Base-by-base conservation (phyloP, 805 yeast genomes). In the Maudiozyma saulgeensis region DNA sequence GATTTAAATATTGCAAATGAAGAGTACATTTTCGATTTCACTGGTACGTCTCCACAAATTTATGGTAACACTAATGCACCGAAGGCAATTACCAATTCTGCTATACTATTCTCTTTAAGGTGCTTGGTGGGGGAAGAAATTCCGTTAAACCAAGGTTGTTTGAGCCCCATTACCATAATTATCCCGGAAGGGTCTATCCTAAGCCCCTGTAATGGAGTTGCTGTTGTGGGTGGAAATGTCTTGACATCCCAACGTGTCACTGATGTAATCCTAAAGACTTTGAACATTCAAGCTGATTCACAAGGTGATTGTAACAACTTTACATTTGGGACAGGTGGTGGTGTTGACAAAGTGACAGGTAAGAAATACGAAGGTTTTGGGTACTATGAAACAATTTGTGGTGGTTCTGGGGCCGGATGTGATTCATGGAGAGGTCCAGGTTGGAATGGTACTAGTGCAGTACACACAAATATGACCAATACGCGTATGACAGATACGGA, bases 251-350 rank as follows among this genome's bases (percentile, higher is more conserved):
- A 93, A 67, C 76, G 97, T 57, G 81, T 93, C 44, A 89, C 96
- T 0, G 97, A 90, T 67, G 91, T 86, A 2, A 79, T 93, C 40
- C 72, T 91, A 60, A 83, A 82, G 58, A 93, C 98, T 0, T 89
- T 93, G 64, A 75, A 78, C 52, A 88, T 89, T 5, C 85, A 88
- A 71, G 97, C 97, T 2, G 96, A 89, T 55, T 89, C 97, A 1
- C 98, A 91, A 68, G 96, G 97, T 41, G 89, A 93, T 51, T 87
- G 96, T 66, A 91, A 93, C 68, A 93, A 91, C 68, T 79, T 91
- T 57, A 90, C 96, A 0, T 91, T 90, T 71, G 97, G 97, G 23
- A 79, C 77, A 26, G 87, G 83, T 53, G 87, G 82, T 54, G 91
- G 88, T 44, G 76, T 77, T 50, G 69, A 66, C 49, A 68, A 67